Base-by-base conservation (phyloP, 805 yeast species). In the Dipodascus geniculatus region DNA sequence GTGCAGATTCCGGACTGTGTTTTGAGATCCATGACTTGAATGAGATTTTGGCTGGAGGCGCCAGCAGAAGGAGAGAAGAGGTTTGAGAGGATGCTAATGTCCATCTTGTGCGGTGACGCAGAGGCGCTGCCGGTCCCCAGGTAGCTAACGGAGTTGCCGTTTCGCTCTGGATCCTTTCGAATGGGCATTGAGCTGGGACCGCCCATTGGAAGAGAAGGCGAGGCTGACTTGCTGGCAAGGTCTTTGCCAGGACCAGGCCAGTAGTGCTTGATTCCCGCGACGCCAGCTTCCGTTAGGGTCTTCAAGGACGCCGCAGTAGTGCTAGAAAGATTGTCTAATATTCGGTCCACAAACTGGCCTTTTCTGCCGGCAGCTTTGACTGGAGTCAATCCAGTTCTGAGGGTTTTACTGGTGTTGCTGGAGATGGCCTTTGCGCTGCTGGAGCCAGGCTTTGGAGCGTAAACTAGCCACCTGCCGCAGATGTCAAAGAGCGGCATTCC, bases 281-380 rank as follows among this genome's bases (percentile, higher is more conserved):
- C 71, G 3, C 80, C 71, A 2, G 75, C 70, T 49, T 78, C 81
- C 0, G 82, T 73, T 4, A 80, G 60, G 56, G 70, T 70, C 62
- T 69, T 71, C 35, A 75, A 61, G 22, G 76, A 72, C 54, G 76
- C 81, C 2, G 79, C 66, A 0, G 85, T 81, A 1, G 76, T 71
- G 56, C 72, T 73, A 3, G 83, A 79, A 22, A 80, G 59, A 11
- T 71, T 68, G 11, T 75, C 73, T 57, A 77, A 64, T 1, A 79
- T 72, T 51, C 78, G 71, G 49, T 73, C 72, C 35, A 77, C 66
- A 42, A 79, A 65, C 1, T 79, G 78, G 2, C 74, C 74, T 38
- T 38, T 38, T 2, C 73, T 70, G 14, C 70, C 71, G 2, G 80
- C 76, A 38, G 79, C 61, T 56, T 70, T 70, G 20, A 78, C 71